Conservation (phyloP, 2,329 filamentous ascomycete species). For the Nakataea oryzae region DNA sequence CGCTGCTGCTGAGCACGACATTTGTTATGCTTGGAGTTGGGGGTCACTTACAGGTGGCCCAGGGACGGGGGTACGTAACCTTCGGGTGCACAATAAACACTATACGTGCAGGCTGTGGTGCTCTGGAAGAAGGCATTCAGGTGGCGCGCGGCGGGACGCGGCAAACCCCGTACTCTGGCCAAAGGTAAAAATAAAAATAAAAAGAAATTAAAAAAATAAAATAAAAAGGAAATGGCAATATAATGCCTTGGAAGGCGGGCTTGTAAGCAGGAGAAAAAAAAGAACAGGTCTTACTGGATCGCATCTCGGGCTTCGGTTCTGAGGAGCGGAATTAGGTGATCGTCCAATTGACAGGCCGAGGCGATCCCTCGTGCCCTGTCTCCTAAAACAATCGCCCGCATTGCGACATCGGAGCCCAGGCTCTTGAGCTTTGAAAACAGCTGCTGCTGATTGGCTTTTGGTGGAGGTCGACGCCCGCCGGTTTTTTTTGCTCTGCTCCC, state of each 20-base stretch:
- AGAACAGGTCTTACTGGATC: no score
- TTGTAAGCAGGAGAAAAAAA: no score
- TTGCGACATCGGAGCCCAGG: constrained; percentile 8
- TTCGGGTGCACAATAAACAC: neutral
- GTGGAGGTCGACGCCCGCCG: neutral
- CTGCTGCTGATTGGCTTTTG: constrained; percentile 12
- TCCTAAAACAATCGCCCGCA: neutral
- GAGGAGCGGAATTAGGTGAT: neutral
- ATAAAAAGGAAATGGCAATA: neutral
- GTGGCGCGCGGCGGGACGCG: no score
- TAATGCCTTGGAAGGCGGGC: neutral
- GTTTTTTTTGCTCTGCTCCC: neutral
- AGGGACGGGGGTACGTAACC: neutral
- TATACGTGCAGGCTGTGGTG: neutral
- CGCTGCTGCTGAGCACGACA: neutral
- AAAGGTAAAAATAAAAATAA: neutral
- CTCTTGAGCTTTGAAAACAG: constrained; percentile 14
- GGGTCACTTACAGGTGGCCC: neutral
- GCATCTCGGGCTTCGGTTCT: neutral
- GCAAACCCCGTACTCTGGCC: neutral
- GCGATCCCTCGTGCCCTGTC: neutral
- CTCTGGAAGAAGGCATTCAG: neutral
- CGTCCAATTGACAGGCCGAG: neutral
- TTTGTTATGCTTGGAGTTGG: neutral
- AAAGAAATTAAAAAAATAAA: no score